Evolutionary conservation across 2,329 filamentous ascomycete genomes (phyloP), one percentile per base, ranked within the genome.

Genomic region (Calonectria pseudoreteaudii): DNA sequence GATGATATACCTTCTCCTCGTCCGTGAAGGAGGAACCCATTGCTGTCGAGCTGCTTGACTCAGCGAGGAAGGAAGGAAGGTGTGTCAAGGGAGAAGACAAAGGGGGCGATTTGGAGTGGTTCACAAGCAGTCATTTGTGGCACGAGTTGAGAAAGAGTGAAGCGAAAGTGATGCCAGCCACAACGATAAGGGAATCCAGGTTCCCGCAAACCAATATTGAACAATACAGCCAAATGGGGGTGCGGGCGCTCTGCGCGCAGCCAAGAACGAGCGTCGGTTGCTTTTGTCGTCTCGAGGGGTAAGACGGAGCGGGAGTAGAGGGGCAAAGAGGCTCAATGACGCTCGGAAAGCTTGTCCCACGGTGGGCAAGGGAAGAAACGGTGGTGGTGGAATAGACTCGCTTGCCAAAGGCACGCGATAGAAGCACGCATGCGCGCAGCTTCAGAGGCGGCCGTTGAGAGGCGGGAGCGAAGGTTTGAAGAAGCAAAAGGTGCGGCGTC

Each of bases 1-100:
- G 52, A 58, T 49, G 47, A 69, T 83, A 70, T 85, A 90, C 89
- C 88, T 89, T 90, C 82, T 90, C 89, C 67, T 84, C 83, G 70
- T 89, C 87, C 64, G 84, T 88, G 76, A 90, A 89, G 5, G 78
- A 62, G 34, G 71, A 70, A n/a, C 73, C 75, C 80, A 79, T 83
- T 31, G 60, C 44, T 66, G 26, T 68, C 30, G 69, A 69, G 31
- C 67, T 66, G 34, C 18, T 66, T 66, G 70, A 41, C 60, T 73
- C 73, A 47, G 66, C 44, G 70, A 23, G 41, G 65, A 69, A 71
- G 68, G 64, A 67, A 56, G 34, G 58, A 66, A 69, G 53, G 50
- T 44, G 49, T 23, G 53, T 53, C 56, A 41, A 68, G 50, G 70
- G 56, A 65, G 65, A 74, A 71, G 71, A 50, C 64, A 74, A 60